phyloP scores from a whole-genome alignment of 2,329 filamentous ascomycete species.

The Neopestalotiopsis sp. region DNA sequence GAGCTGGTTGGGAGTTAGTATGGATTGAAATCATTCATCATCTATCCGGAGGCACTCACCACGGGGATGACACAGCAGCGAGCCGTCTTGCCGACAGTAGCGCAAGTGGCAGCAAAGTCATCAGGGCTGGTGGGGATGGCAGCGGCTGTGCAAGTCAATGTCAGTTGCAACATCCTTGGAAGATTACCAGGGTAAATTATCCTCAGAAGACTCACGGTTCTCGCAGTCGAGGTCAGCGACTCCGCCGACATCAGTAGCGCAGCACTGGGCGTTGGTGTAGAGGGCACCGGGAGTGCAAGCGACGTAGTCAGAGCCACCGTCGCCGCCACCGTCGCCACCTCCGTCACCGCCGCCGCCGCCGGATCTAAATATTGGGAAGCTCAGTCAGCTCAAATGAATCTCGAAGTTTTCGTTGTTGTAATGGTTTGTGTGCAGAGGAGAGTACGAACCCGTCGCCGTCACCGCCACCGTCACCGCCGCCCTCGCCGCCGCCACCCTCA shows the following conservation, averaged over 20 bases:
- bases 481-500: not conserved
- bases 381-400: not conserved
- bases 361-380: not conserved
- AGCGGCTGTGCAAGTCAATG: not conserved
- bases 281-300: conserved; percentile 13
- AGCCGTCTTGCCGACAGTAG: conserved; percentile 13
- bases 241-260: conserved; percentile 17
- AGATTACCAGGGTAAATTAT: not conserved
- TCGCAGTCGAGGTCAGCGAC: conserved; percentile 19
- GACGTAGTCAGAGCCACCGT: not conserved
- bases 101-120: conserved; percentile 6
- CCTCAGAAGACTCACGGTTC: conserved; percentile 2
- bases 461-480: not conserved
- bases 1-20: not conserved
- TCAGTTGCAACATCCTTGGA: not conserved
- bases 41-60: not conserved
- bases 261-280: conserved; percentile 20
- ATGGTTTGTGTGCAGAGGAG: not conserved
- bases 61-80: conserved; percentile 20
- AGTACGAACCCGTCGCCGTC: not conserved
- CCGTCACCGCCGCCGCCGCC: not conserved
- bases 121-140: conserved; percentile 3
- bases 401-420: not conserved
- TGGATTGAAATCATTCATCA: not conserved
- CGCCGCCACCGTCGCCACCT: not conserved